Conservation (phyloP, 2,329 filamentous ascomycete genomes). For the Keithomyces neogunnii region DNA sequence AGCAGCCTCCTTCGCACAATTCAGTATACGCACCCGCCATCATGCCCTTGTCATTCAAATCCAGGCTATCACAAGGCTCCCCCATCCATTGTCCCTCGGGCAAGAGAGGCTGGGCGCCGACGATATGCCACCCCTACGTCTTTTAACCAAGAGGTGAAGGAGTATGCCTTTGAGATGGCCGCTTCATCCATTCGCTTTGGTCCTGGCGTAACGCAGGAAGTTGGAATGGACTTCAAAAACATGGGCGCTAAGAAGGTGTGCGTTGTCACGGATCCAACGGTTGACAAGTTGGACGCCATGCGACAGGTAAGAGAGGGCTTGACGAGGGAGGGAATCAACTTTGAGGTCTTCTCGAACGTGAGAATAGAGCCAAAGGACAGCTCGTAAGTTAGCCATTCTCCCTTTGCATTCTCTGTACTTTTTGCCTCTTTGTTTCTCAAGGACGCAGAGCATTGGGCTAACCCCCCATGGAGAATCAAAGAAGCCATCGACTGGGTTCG, state of each 20-base stretch:
- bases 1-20: constrained; percentile 76
- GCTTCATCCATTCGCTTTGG: constrained; percentile 92
- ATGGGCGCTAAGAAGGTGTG: constrained; percentile 79
- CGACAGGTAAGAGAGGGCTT: constrained; percentile 78
- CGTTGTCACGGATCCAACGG: constrained; percentile 82
- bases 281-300: constrained; percentile 80
- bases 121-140: constrained; percentile 64
- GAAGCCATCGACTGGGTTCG: constrained; percentile 85
- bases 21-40: constrained; percentile 79
- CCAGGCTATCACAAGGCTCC: constrained; percentile 65
- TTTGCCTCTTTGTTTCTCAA: constrained; percentile 6
- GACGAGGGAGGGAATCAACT: constrained; percentile 68
- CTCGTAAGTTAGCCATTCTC: constrained; percentile 48
- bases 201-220: constrained; percentile 85
- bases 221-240: constrained; percentile 96
- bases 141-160: constrained; percentile 56
- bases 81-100: constrained; percentile 45
- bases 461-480: constrained; percentile 53
- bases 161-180: constrained; percentile 99
- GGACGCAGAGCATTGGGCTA: not conserved
- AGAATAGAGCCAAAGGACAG: constrained; percentile 90
- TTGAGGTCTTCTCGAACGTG: constrained; percentile 71
- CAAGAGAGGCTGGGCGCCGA: constrained; percentile 27
- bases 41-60: constrained; percentile 89
- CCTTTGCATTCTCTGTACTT: not conserved